phyloP scores from a whole-genome alignment of 2,329 filamentous ascomycete species.

The Phaeosphaeriaceae sp. region DNA sequence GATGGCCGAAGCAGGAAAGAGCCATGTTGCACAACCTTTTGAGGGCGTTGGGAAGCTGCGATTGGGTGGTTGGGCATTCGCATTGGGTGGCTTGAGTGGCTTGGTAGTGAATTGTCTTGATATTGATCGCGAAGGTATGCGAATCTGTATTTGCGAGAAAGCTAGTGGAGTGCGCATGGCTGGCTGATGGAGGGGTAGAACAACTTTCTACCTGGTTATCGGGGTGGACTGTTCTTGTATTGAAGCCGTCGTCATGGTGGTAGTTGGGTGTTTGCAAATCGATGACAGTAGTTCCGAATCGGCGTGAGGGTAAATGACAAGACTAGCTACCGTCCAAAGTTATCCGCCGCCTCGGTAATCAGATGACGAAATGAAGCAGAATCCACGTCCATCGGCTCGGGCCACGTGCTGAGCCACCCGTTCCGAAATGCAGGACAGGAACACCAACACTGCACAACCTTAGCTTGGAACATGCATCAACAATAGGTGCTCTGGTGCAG shows the following conservation, averaged over 20 bases:
- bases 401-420: slow-evolving; percentile 29
- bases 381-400: slow-evolving; percentile 15
- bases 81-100: slow-evolving; percentile 6
- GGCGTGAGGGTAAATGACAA: background rate
- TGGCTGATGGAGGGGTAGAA: slow-evolving; percentile 24
- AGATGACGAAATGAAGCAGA: slow-evolving; percentile 34
- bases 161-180: slow-evolving; percentile 45
- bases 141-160: slow-evolving; percentile 41
- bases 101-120: slow-evolving; percentile 25
- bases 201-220: slow-evolving; percentile 29
- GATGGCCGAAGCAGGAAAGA: slow-evolving; percentile 16
- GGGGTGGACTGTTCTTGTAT: slow-evolving; percentile 19
- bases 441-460: background rate
- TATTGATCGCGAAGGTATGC: slow-evolving; percentile 22
- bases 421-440: slow-evolving; percentile 11
- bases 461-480: background rate
- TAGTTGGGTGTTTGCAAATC: slow-evolving; percentile 10
- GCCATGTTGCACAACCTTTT: slow-evolving; percentile 13
- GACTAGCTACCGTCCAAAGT: slow-evolving; percentile 33
- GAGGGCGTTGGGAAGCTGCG: slow-evolving; percentile 1
- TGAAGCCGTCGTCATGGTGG: slow-evolving; percentile 34
- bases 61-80: background rate
- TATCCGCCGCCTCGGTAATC: slow-evolving; percentile 23
- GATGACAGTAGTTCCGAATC: slow-evolving; percentile 16
- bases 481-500: background rate